These are phyloP conservation scores for Lyophyllum decastes DNA, from an alignment of 768 basidiomycete species.

Conservation along the genomic window DNA sequence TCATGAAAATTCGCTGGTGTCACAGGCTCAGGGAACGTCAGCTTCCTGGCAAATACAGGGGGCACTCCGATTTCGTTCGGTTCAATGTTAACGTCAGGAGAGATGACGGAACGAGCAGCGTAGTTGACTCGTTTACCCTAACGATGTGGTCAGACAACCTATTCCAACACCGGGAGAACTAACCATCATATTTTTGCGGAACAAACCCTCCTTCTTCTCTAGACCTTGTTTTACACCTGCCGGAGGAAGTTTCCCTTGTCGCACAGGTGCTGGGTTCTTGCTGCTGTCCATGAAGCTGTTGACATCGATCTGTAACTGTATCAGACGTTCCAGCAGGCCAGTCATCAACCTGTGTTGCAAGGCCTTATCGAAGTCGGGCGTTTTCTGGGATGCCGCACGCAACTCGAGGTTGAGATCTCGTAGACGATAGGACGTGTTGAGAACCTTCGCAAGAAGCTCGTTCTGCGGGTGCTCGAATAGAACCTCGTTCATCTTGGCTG, in stretches of 20 bases:
- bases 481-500: conserved; percentile 86
- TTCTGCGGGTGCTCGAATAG: conserved; percentile 98
- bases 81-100: conserved; percentile 98
- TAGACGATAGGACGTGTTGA: conserved; percentile 78
- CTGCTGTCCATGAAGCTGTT: conserved; percentile 97
- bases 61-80: conserved; percentile 98
- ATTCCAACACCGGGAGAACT: conserved; percentile 20
- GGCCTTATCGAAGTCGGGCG: conserved; percentile 49
- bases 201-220: conserved; percentile 98
- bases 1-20: conserved; percentile 89
- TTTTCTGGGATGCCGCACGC: conserved; percentile 61
- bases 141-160: not conserved
- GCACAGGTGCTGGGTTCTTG: conserved; percentile 86
- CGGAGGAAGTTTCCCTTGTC: conserved; percentile 89
- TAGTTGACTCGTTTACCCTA: conserved; percentile 99
- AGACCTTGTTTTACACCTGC: conserved; percentile 93
- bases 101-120: conserved; percentile 99
- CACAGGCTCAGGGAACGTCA: conserved; percentile 98
- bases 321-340: conserved; percentile 73
- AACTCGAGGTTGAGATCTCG: conserved; percentile 76
- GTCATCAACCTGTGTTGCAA: conserved; percentile 60
- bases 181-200: conserved; percentile 99
- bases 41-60: conserved; percentile 93
- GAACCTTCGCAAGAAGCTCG: conserved; percentile 78
- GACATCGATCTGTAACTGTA: conserved; percentile 92